phyloP scores from a whole-genome alignment of 106 monocot species.

The Triglochin maritima region DNA sequence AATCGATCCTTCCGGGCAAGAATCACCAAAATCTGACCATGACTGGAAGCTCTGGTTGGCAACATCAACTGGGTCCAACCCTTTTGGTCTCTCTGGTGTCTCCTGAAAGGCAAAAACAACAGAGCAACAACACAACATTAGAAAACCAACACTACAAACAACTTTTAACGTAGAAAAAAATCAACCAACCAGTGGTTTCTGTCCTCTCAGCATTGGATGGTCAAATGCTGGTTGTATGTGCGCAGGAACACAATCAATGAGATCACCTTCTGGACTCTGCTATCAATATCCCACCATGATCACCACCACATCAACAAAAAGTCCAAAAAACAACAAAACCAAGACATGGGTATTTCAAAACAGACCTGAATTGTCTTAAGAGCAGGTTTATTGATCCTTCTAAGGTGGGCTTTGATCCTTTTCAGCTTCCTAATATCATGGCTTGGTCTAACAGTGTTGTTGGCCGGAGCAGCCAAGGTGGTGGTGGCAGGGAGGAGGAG shows the following conservation, averaged over 20 bases:
- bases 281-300: conserved; percentile 3
- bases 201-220: conserved; percentile 63
- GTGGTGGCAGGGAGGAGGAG: conserved; percentile 8
- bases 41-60: conserved; percentile 26
- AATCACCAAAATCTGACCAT: conserved; percentile 52
- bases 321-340: not conserved
- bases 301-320: not conserved
- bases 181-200: conserved; percentile 42
- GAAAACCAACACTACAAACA: not conserved
- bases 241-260: conserved; percentile 77
- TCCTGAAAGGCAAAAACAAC: conserved; percentile 22
- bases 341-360: not conserved
- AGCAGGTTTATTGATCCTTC: conserved; percentile 53
- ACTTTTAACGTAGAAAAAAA: not conserved
- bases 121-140: not conserved
- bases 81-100: conserved; percentile 66
- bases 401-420: conserved; percentile 49
- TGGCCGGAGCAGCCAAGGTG: conserved; percentile 8
- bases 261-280: conserved; percentile 91
- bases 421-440: conserved; percentile 35
- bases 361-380: conserved; percentile 76
- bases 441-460: conserved; percentile 31
- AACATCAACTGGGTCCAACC: conserved; percentile 7
- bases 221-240: conserved; percentile 91
- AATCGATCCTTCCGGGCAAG: conserved; percentile 61